A percentile compares a stretch with the other conserved stretches of the same genome.
Evolutionary conservation across 176 grass and related monocot species (phyloP).

Genomic region (Pontederia crassipes): DNA sequence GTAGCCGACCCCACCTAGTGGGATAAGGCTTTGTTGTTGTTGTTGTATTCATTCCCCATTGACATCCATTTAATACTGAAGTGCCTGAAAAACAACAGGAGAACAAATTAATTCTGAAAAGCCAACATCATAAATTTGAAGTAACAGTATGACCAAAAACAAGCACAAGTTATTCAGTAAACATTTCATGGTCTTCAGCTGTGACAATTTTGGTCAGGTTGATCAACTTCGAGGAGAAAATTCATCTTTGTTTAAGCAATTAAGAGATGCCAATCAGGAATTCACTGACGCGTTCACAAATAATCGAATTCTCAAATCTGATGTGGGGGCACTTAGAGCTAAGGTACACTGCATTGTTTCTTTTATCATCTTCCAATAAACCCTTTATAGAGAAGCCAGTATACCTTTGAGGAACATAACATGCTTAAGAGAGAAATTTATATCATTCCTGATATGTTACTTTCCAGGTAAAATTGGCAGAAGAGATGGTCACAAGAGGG

Average conservation of each 20-base stretch:
- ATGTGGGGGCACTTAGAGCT: conserved; percentile 61
- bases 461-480: conserved; percentile 77
- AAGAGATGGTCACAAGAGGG: conserved; percentile 63
- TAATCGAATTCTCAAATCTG: conserved; percentile 79
- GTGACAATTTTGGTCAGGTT: conserved; percentile 30
- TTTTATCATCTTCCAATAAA: not conserved
- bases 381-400: not conserved
- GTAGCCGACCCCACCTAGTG: too few species aligned
- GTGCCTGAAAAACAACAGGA: too few species aligned
- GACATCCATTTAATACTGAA: too few species aligned
- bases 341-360: conserved; percentile 33
- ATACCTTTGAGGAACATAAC: not conserved
- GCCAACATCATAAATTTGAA: too few species aligned
- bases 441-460: not conserved
- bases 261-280: conserved; percentile 55
- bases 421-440: not conserved
- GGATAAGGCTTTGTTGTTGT: too few species aligned
- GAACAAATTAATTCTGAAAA: too few species aligned
- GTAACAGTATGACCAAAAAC: too few species aligned
- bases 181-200: too few species aligned
- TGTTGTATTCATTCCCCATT: too few species aligned
- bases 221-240: conserved; percentile 63
- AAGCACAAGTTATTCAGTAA: too few species aligned
- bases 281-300: conserved; percentile 57
- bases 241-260: conserved; percentile 44